Base-by-base conservation (phyloP, 176 grass and related monocot species). In the Pontederia crassipes region DNA sequence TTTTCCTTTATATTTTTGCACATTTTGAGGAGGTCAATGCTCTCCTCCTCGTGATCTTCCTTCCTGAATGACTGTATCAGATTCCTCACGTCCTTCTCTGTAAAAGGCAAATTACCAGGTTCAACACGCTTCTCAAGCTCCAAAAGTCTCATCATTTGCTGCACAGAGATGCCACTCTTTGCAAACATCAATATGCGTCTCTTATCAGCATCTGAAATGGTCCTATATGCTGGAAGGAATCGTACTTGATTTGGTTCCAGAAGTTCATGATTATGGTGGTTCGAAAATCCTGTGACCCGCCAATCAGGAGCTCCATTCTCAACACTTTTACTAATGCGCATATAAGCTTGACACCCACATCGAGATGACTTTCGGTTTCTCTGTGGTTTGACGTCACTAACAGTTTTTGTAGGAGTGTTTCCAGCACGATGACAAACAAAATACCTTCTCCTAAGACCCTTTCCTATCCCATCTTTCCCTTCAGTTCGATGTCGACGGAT, bases 381-480 rank as follows among this genome's bases (percentile, higher is more conserved):
- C 28, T 88, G 84, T 45, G 55, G 70, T 71, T 59, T 68, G 27
- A 55, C 17, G 55, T 74, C 77, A 58, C 51, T 52, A 61, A 82
- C 59, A 72, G 72, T 63, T 56, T 94, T 94, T 28, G 48, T 66
- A 58, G 84, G 81, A 52, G 89, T 51, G 66, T 81, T 85, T 46
- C 84, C 75, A 12, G 89, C 72, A 66, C 89, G 84, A 55, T 94
- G 84, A 68, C 84, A 94, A 57, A 94, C 78, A 69, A 94, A 94
- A 75, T 94, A 94, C 29, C 89, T 52, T 69, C 89, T 69, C 10
- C 72, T 88, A 3, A 88, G 75, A 13, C 84, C 89, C 62, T 76
- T 82, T 16, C 89, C 84, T 24, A 88, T 78, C 32, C 84, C 84
- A 17, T 88, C 78, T 68, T 87, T 94, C 18, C 84, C 78, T 55